Percentiles rank a stretch among this genome's conserved stretches.
phyloP scores from a whole-genome alignment of 83 land plant species.

The Isoetes engelmannii region DNA sequence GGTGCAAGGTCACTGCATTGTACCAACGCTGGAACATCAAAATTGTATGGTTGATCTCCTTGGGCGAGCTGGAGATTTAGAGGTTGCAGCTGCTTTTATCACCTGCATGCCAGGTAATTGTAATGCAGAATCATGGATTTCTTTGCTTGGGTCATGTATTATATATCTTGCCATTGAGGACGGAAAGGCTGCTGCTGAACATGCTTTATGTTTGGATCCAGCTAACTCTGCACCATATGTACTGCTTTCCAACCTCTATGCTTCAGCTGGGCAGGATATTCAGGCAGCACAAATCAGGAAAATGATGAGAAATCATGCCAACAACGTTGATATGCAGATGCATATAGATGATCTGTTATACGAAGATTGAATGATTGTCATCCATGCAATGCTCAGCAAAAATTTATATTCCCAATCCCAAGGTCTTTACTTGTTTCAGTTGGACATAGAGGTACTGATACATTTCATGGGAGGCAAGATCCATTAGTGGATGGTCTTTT shows the following conservation, averaged over 20 bases:
- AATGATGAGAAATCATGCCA: not conserved
- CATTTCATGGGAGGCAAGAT: too few relatives aligned
- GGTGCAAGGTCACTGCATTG: not conserved
- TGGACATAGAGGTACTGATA: too few relatives aligned
- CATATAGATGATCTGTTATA: too few relatives aligned
- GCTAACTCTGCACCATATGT: constrained; percentile 6
- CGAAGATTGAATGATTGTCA: too few relatives aligned
- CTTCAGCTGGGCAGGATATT: not conserved
- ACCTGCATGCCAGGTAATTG: not conserved
- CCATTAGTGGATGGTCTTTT: too few relatives aligned
- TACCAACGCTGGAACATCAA: constrained; percentile 8
- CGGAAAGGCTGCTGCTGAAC: not conserved
- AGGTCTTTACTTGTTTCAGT: too few relatives aligned
- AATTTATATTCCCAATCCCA: too few relatives aligned
- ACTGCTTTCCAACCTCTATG: constrained; percentile 5
- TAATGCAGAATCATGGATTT: not conserved
- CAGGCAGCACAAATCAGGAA: not conserved
- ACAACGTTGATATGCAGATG: too few relatives aligned
- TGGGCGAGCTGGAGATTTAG: constrained; percentile 2
- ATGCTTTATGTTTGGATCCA: constrained; percentile 8
- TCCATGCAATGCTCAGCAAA: too few relatives aligned
- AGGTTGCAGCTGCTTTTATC: not conserved
- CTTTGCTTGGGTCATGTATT: constrained; percentile 7
- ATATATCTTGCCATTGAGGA: not conserved
- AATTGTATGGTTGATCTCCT: constrained; percentile 9